These are phyloP conservation scores for Thymus quinquecostatus DNA, from an alignment of 257 asterid genomes.

Conservation along the genomic window DNA sequence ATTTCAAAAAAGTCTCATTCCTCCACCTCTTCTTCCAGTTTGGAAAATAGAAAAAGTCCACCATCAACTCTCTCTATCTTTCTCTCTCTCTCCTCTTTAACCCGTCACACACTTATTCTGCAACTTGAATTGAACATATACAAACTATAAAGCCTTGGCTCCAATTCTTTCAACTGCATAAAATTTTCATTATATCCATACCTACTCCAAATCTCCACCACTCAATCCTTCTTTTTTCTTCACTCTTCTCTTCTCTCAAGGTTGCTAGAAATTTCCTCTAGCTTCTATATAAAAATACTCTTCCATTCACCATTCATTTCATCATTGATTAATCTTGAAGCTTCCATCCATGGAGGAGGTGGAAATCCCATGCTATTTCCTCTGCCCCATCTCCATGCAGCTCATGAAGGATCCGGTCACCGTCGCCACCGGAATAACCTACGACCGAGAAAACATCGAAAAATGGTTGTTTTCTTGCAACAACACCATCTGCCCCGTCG, in stretches of 20 bases:
- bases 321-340: not conserved
- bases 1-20: conserved; percentile 2
- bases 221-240: not conserved
- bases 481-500: conserved; percentile 59
- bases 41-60: conserved; percentile 52
- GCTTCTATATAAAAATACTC: not conserved
- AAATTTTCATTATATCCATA: not conserved
- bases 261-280: not conserved
- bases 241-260: not conserved
- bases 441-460: conserved; percentile 67
- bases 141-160: conserved; percentile 23
- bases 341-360: conserved; percentile 27
- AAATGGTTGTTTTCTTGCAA: conserved; percentile 63
- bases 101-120: not conserved
- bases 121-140: conserved; percentile 11
- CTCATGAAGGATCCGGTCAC: conserved; percentile 82
- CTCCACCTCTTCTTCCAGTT: not conserved
- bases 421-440: conserved; percentile 73
- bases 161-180: not conserved
- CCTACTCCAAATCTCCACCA: not conserved
- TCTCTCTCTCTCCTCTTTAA: conserved; percentile 18
- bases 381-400: conserved; percentile 87
- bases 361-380: conserved; percentile 62
- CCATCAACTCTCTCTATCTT: conserved; percentile 11
- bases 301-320: not conserved